Percentiles rank a stretch among this genome's conserved stretches.
Evolutionary conservation across 2,329 filamentous ascomycete genomes (phyloP).

Genomic region (Hortaea sp.): DNA sequence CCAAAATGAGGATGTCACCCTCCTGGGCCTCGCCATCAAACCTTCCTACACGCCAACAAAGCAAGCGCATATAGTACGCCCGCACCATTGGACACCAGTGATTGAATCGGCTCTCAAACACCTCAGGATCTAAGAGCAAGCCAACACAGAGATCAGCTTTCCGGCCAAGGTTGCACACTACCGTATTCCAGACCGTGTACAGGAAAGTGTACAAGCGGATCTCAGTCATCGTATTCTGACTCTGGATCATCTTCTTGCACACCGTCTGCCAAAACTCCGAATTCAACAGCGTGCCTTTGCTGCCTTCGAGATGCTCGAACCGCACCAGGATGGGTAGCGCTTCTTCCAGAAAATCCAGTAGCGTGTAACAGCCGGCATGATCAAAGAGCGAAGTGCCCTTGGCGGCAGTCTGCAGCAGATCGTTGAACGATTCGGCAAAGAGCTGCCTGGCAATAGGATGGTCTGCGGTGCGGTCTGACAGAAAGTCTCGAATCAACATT

Average conservation of each 20-base stretch:
- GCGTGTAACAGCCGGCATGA: slow-evolving; percentile 71
- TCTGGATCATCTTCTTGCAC: slow-evolving; percentile 66
- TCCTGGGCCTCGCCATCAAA: slow-evolving; percentile 54
- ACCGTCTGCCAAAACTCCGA: slow-evolving; percentile 82
- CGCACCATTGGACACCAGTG: slow-evolving; percentile 96
- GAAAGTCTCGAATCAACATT: slow-evolving; percentile 69
- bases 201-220: slow-evolving; percentile 75
- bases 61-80: slow-evolving; percentile 79
- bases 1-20: slow-evolving; percentile 46
- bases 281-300: slow-evolving; percentile 47
- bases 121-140: slow-evolving; percentile 63
- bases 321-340: slow-evolving; percentile 57
- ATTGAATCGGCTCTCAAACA: slow-evolving; percentile 75
- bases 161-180: slow-evolving; percentile 54
- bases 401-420: slow-evolving; percentile 62
- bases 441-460: slow-evolving; percentile 50
- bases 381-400: slow-evolving; percentile 70
- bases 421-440: slow-evolving; percentile 67
- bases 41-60: slow-evolving; percentile 82
- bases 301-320: slow-evolving; percentile 41
- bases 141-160: slow-evolving; percentile 62
- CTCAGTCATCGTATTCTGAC: slow-evolving; percentile 82
- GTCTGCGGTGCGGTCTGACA: slow-evolving; percentile 52
- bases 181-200: slow-evolving; percentile 67
- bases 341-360: slow-evolving; percentile 89